A percentile compares a stretch with the other conserved stretches of the same genome.
These are phyloP conservation scores for Pholiota microspora DNA, from an alignment of 768 basidiomycete species.

Conservation along the genomic window DNA sequence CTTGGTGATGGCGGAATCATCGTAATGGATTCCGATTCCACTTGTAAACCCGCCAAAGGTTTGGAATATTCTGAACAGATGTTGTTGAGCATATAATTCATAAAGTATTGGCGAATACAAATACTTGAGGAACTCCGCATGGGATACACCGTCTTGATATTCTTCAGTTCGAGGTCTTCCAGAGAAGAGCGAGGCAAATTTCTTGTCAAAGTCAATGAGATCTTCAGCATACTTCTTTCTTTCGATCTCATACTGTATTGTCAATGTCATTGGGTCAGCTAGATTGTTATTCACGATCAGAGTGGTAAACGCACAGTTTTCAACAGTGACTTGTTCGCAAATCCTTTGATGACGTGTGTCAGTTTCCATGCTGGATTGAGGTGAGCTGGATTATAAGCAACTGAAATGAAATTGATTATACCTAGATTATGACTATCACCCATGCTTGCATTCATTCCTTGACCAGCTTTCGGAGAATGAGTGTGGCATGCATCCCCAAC, in stretches of 20 bases:
- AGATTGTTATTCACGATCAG: neutral
- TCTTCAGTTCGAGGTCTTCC: slow-evolving; percentile 55
- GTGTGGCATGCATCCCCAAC: slow-evolving; percentile 76
- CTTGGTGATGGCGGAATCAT: slow-evolving; percentile 42
- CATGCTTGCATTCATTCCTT: slow-evolving; percentile 80
- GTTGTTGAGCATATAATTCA: neutral
- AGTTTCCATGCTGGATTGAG: slow-evolving; percentile 55
- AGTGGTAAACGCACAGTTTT: slow-evolving; percentile 39
- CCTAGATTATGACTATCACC: slow-evolving; percentile 73
- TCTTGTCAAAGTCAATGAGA: slow-evolving; percentile 67
- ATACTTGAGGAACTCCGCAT: slow-evolving; percentile 49
- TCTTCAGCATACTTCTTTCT: slow-evolving; percentile 68
- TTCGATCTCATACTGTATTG: slow-evolving; percentile 63
- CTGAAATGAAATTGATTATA: slow-evolving; percentile 18
- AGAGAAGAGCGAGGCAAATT: slow-evolving; percentile 66
- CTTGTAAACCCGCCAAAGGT: slow-evolving; percentile 54
- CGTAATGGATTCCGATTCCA: slow-evolving; percentile 55
- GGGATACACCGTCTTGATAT: slow-evolving; percentile 48
- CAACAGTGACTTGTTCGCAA: slow-evolving; percentile 46
- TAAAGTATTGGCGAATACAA: neutral
- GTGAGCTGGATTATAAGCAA: neutral
- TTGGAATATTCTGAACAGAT: slow-evolving; percentile 41
- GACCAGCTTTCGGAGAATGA: slow-evolving; percentile 67
- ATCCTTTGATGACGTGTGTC: slow-evolving; percentile 52
- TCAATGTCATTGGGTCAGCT: neutral